Evolutionary conservation across 2,329 filamentous ascomycete species (phyloP).

Genomic region (Verticillium albo-atrum): DNA sequence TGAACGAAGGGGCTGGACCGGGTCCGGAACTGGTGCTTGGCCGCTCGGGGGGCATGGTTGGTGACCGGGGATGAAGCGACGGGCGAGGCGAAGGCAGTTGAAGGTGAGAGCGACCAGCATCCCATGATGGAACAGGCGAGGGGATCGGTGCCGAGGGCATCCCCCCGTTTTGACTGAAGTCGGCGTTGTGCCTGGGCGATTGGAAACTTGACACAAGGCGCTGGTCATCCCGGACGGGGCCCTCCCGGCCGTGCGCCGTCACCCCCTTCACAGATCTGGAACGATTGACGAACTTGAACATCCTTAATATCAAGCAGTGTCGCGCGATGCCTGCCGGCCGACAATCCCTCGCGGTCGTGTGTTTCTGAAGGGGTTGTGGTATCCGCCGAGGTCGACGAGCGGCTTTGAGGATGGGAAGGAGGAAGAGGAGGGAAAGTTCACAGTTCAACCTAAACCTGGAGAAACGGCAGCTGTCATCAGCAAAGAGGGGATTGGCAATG

Average conservation of each 20-base stretch:
- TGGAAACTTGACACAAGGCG: constrained; percentile 31
- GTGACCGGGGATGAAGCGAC: constrained; percentile 12
- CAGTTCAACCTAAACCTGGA: not conserved
- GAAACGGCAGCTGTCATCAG: not conserved
- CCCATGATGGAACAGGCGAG: constrained; percentile 17
- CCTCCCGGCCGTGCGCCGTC: constrained; percentile 17
- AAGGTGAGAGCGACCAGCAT: constrained; percentile 3
- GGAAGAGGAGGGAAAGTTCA: not conserved
- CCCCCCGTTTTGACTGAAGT: constrained; percentile 25
- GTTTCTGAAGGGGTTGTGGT: constrained; percentile 5
- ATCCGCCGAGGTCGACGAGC: constrained; percentile 6
- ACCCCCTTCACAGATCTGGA: constrained; percentile 22
- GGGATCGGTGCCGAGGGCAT: constrained; percentile 18
- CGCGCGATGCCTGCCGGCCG: constrained; percentile 1
- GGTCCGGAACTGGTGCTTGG: constrained; percentile 37
- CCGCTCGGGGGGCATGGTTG: constrained; percentile 25
- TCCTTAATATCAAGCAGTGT: constrained; percentile 10
- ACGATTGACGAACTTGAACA: constrained; percentile 28
- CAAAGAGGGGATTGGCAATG: not conserved
- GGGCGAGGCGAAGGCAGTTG: constrained; percentile 11
- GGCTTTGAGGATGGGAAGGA: constrained; percentile 7
- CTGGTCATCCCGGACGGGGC: constrained; percentile 15
- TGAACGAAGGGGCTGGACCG: constrained; percentile 10
- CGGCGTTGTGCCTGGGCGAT: constrained; percentile 22
- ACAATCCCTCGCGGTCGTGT: constrained; percentile 13